These are phyloP conservation scores for Gastrolobium villosum DNA, from an alignment of 306 rosid genomes.

Conservation along the genomic window DNA sequence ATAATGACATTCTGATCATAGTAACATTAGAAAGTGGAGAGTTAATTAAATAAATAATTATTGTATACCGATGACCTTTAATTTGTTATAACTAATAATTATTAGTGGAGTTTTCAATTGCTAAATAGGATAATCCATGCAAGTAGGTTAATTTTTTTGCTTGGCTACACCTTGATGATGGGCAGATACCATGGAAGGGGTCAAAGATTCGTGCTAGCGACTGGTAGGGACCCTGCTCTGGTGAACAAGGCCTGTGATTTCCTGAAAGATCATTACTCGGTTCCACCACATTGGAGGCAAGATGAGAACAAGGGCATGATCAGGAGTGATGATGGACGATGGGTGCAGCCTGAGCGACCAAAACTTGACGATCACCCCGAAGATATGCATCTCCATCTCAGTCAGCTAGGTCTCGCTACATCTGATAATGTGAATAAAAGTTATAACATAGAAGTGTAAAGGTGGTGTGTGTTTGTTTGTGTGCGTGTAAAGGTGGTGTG, in stretches of 20 bases:
- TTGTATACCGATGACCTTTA: neutral
- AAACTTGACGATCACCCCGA: constrained; percentile 69
- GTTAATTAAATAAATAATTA: neutral
- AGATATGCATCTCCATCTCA: constrained; percentile 67
- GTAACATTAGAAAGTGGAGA: neutral
- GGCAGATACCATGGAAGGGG: constrained; percentile 84
- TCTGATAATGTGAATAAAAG: neutral
- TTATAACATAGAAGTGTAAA: too few species aligned
- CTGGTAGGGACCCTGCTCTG: constrained; percentile 86
- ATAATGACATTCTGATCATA: neutral
- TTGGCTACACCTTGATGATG: constrained; percentile 9
- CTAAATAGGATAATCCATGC: neutral
- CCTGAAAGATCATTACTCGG: constrained; percentile 82
- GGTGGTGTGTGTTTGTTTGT: too few species aligned
- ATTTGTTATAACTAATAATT: constrained; percentile 3
- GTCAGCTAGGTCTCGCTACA: constrained; percentile 53
- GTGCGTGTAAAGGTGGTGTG: neutral
- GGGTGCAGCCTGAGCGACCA: constrained; percentile 83
- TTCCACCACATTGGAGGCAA: constrained; percentile 88
- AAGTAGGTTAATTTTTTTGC: neutral
- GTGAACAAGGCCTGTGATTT: constrained; percentile 89
- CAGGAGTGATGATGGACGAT: constrained; percentile 73
- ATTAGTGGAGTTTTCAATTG: neutral
- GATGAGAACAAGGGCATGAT: constrained; percentile 88
- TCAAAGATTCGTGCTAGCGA: constrained; percentile 70